Percentiles rank a stretch among this genome's conserved stretches.
These are phyloP conservation scores for Cryptococcus amylolentus DNA, from an alignment of 1,284 basidiomycete species.

Conservation along the genomic window DNA sequence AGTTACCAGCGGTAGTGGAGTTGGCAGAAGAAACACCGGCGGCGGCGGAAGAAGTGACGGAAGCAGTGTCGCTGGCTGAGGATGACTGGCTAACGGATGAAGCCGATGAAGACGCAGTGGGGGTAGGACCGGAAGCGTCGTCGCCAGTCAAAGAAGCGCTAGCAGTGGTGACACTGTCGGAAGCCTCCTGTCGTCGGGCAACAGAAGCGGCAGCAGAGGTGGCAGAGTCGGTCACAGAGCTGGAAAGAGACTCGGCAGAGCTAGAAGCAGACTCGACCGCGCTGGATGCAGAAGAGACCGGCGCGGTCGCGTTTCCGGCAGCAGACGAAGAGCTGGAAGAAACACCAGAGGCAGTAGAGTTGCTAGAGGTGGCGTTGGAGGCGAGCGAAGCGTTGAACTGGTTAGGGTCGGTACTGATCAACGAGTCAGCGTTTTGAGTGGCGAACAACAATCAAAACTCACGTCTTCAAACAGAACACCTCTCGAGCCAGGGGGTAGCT, in stretches of 20 bases:
- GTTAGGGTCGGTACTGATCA: constrained; percentile 9
- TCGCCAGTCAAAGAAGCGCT: background rate
- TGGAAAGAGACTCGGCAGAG: background rate
- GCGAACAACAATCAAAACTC: constrained; percentile 5
- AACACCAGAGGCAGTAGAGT: background rate
- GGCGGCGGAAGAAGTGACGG: background rate
- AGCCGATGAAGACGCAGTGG: too few relatives aligned
- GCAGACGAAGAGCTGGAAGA: background rate
- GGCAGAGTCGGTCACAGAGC: background rate
- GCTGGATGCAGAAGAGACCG: background rate
- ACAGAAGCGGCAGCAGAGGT: background rate
- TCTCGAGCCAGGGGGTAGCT: constrained; percentile 44
- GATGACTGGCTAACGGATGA: too few relatives aligned
- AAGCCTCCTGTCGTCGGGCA: background rate
- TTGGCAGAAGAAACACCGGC: background rate
- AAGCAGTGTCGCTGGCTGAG: background rate
- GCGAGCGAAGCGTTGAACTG: background rate
- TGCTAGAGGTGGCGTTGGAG: background rate
- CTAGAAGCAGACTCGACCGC: background rate
- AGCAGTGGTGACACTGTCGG: background rate
- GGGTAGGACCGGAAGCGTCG: too few relatives aligned
- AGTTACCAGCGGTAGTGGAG: constrained; percentile 18
- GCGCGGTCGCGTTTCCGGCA: background rate
- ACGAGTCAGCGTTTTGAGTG: background rate
- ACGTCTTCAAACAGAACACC: constrained; percentile 44